These are phyloP conservation scores for Cercospora beticola DNA, from an alignment of 2,329 filamentous ascomycete genomes.

Conservation along the genomic window DNA sequence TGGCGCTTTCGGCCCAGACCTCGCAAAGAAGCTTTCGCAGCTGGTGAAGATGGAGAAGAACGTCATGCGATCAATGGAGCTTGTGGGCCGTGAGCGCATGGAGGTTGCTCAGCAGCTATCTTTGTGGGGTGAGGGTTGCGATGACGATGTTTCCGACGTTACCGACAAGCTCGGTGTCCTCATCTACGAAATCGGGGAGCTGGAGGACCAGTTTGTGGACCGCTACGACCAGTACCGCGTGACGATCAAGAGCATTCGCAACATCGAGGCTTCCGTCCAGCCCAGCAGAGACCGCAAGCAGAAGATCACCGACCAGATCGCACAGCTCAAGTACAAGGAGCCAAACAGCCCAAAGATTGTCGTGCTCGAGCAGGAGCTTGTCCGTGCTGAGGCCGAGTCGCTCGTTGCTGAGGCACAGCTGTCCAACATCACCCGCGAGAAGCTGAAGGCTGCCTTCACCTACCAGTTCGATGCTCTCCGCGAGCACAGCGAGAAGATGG, in stretches of 20 bases:
- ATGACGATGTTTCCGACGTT: constrained; percentile 97
- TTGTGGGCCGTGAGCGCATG: constrained; percentile 94
- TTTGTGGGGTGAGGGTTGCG: constrained; percentile 91
- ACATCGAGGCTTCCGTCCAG: constrained; percentile 98
- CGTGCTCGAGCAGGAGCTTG: constrained; percentile 96
- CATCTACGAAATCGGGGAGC: constrained; percentile 96
- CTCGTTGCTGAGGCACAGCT: constrained; percentile 96
- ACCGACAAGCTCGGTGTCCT: constrained; percentile 97
- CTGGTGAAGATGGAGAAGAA: constrained; percentile 99
- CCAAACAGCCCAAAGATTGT: constrained; percentile 97
- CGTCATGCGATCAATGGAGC: constrained; percentile 96
- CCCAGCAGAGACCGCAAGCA: constrained; percentile 98
- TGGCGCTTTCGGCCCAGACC: constrained; percentile 78
- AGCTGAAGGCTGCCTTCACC: constrained; percentile 95
- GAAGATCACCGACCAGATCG: constrained; percentile 98
- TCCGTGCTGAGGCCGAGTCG: constrained; percentile 97
- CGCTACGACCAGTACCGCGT: constrained; percentile 99
- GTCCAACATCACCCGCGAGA: constrained; percentile 98
- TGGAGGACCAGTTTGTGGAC: constrained; percentile 97
- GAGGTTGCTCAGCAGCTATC: constrained; percentile 99
- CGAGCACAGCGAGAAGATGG: constrained; percentile 97
- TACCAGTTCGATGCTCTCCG: constrained; percentile 98
- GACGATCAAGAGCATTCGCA: constrained; percentile 98
- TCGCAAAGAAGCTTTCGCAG: constrained; percentile 95
- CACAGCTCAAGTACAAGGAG: constrained; percentile 99